Conservation (phyloP, 331 rosid genomes). For the Rosa hybrid region DNA sequence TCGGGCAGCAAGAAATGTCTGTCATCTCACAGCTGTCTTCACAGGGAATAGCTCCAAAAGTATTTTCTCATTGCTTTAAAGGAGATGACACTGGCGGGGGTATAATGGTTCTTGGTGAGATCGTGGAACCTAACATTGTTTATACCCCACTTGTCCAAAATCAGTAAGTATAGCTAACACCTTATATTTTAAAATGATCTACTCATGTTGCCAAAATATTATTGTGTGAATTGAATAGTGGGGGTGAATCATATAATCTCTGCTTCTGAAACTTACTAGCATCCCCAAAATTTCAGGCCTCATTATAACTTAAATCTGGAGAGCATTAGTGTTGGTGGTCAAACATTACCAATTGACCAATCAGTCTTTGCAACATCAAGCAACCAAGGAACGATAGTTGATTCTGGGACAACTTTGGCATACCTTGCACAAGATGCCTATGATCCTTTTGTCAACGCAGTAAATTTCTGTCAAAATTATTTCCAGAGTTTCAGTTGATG, state of each 20-base stretch:
- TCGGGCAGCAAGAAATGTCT: constrained; percentile 63
- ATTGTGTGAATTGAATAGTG: background rate
- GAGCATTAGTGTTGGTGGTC: constrained; percentile 66
- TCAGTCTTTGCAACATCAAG: constrained; percentile 61
- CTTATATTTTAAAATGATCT: background rate
- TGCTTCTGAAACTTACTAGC: constrained; percentile 12
- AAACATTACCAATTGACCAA: constrained; percentile 43
- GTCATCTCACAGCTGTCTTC: constrained; percentile 69
- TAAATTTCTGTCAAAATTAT: constrained; percentile 36
- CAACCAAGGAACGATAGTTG: constrained; percentile 62
- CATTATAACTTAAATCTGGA: constrained; percentile 66
- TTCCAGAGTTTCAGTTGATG: constrained; percentile 19
- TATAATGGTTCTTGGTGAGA: constrained; percentile 70
- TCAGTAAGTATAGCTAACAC: constrained; percentile 49
- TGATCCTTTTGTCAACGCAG: constrained; percentile 67
- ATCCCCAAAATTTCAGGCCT: constrained; percentile 58
- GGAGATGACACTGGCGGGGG: constrained; percentile 78
- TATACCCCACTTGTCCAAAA: constrained; percentile 64
- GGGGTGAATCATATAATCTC: background rate
- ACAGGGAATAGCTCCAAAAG: constrained; percentile 65
- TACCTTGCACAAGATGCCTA: constrained; percentile 69
- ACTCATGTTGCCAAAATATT: background rate
- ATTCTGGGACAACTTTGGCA: constrained; percentile 77
- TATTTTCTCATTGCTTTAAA: constrained; percentile 69
- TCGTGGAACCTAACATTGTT: constrained; percentile 64